Evolutionary conservation across 2,329 filamentous ascomycete genomes (phyloP), one percentile per base, ranked within the genome.

Genomic region (Pseudogymnoascus sp.): DNA sequence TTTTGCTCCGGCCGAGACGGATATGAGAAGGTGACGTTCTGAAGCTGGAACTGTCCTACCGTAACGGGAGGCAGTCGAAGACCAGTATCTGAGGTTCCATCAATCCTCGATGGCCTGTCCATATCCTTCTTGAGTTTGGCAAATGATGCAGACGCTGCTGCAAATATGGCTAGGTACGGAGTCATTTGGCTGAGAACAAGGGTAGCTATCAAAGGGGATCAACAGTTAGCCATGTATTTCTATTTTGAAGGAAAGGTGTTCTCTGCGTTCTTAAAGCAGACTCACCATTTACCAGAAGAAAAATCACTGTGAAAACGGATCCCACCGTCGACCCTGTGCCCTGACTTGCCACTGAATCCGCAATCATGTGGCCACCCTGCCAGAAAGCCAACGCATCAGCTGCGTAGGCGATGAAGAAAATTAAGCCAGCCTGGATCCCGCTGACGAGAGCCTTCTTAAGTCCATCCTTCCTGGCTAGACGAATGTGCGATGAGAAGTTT

Each of bases 1-100:
- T 72, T 71, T 0, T 77, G 77, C 1, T 77, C 73, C 0, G 80
- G 79, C 0, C 81, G 78, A 1, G 80, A 79, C 0, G 89, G 87
- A 70, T 96, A 96, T 0, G 82, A 79, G 71, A 97, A 97, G 7
- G 76, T 69, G 14, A 76, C 67, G 42, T 73, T 65, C 37, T 70
- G 67, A 19, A 61, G 19, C 16, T 40, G 24, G 59, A 61, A 56
- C 16, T 56, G 50, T 8, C 50, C 50, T 10, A 56, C 26, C 13
- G 50, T 33, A 13, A 16, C 3, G 16, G 29, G 16, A 8, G n/a
- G 8, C 5, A 56, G 50, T 13, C 11, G 26, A 19, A 56, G 29
- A 5, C 50, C 50, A 13, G 29, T 33, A 16, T 61, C 16, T 11
- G 59, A 13, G 21, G 59, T 38, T 4, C 35, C 33, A 44, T 61